A percentile compares a stretch with the other conserved stretches of the same genome.
Conservation (phyloP, 345 rosid genomes). For the Turnera subulata region DNA sequence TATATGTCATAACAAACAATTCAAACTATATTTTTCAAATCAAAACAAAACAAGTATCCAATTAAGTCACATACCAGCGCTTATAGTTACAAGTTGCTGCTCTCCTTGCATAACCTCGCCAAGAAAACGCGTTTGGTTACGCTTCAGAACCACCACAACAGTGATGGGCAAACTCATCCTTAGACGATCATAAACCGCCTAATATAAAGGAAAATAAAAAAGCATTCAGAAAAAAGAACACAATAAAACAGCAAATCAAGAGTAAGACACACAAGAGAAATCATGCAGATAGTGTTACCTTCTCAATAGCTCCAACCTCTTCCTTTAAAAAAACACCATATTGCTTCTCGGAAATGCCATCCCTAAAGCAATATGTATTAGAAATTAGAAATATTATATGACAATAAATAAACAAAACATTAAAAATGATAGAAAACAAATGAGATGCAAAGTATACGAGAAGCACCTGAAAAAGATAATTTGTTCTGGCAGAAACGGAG, state of each 20-base stretch:
- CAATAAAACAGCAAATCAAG: neutral
- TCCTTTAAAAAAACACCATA: constrained; percentile 78
- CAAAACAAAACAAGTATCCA: constrained; percentile 59
- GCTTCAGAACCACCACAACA: constrained; percentile 93
- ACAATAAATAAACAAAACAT: neutral
- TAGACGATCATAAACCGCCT: constrained; percentile 95
- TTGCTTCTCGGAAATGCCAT: constrained; percentile 98
- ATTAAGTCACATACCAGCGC: constrained; percentile 82
- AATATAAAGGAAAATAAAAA: constrained; percentile 22
- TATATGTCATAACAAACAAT: neutral
- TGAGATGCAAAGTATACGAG: neutral
- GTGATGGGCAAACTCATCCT: constrained; percentile 93
- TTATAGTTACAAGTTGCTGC: constrained; percentile 89
- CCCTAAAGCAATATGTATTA: constrained; percentile 42
- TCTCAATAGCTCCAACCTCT: constrained; percentile 77
- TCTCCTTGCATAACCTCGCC: no score
- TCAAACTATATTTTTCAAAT: neutral
- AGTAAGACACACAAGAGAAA: neutral
- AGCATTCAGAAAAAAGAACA: constrained; percentile 2
- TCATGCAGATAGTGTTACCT: constrained; percentile 32
- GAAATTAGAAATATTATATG: neutral
- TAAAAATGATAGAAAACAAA: neutral
- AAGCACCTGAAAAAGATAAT: constrained; percentile 91
- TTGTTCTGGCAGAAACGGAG: constrained; percentile 77
- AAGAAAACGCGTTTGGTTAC: constrained; percentile 93